Evolutionary conservation across 2,329 filamentous ascomycete species (phyloP), one percentile per base, ranked within the genome.

Genomic region (Ophiosphaerella korrae): DNA sequence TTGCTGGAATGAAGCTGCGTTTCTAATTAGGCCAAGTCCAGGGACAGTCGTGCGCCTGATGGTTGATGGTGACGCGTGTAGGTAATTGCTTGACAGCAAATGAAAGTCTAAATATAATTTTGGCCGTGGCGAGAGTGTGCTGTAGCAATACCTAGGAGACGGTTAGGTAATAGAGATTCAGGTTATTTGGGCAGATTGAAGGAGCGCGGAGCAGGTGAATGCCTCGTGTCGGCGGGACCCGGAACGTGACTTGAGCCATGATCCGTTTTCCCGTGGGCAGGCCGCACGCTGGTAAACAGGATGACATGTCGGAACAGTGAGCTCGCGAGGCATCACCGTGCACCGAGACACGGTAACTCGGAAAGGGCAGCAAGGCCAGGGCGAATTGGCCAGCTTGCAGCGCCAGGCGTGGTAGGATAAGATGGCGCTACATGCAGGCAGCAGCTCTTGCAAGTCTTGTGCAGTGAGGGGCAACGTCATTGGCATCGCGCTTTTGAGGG

Each of bases 191-290:
- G 35, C 5, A 37, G 35, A 37, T 37, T 13, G 24, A 8, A 29
- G 42, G 24, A 16, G 13, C 18, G 3, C 32, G 42, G 44, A 35
- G 47, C 42, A 48, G 23, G 16, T 43, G 48, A 51, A 39, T 47
- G 31, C 37, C 12, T 48, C 46, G 33, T 26, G 42, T 55, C 63
- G 63, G 61, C 55, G 57, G 45, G 45, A 53, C 37, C 55, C 59
- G 59, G 58, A 51, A 58, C 49, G 49, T 45, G 50, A 55, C 51
- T 55, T 16, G 26, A 52, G 51, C 50, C 54, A 55, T 44, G 26
- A 41, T 57, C 63, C 63, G 59, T 55, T 59, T 50, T 64, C 50
- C 63, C 61, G 59, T 49, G 34, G 46, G 53, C 46, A 47, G 48
- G 57, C 57, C 57, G 52, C 43, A 39, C 36, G 50, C 49, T 52